phyloP scores from a whole-genome alignment of 768 basidiomycete genomes.

The Mycena maculata region DNA sequence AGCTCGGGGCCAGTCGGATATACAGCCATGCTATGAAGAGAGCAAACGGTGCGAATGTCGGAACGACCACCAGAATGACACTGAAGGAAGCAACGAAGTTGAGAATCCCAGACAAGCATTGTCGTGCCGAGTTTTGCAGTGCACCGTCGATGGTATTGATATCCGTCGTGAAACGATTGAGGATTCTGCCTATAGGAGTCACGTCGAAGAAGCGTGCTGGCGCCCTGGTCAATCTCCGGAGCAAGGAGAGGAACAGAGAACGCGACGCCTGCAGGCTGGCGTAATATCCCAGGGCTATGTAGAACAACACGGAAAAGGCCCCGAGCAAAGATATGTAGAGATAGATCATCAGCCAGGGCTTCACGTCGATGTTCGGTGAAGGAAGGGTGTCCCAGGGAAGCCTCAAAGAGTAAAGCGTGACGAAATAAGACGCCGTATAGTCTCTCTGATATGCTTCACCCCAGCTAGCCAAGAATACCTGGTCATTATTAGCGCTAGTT shows the following conservation, averaged over 20 bases:
- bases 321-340: conserved; percentile 70
- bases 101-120: conserved; percentile 66
- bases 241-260: conserved; percentile 65
- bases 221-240: conserved; percentile 67
- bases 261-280: conserved; percentile 76
- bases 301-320: conserved; percentile 63
- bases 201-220: conserved; percentile 79
- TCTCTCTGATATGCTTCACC: conserved; percentile 70
- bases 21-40: conserved; percentile 77
- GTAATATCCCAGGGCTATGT: conserved; percentile 74
- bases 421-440: conserved; percentile 31
- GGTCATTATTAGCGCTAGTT: conserved; percentile 6
- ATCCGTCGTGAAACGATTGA: conserved; percentile 84
- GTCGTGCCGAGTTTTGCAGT: conserved; percentile 65
- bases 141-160: conserved; percentile 80
- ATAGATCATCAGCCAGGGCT: conserved; percentile 75
- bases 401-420: conserved; percentile 31
- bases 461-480: conserved; percentile 78
- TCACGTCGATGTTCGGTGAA: conserved; percentile 67
- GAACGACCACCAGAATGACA: conserved; percentile 72
- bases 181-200: conserved; percentile 80
- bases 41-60: conserved; percentile 74
- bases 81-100: conserved; percentile 73
- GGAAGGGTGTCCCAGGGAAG: conserved; percentile 65
- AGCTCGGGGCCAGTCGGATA: conserved; percentile 69